Evolutionary conservation across 2,329 filamentous ascomycete genomes (phyloP).

Genomic region (Neofusicoccum cordaticola): DNA sequence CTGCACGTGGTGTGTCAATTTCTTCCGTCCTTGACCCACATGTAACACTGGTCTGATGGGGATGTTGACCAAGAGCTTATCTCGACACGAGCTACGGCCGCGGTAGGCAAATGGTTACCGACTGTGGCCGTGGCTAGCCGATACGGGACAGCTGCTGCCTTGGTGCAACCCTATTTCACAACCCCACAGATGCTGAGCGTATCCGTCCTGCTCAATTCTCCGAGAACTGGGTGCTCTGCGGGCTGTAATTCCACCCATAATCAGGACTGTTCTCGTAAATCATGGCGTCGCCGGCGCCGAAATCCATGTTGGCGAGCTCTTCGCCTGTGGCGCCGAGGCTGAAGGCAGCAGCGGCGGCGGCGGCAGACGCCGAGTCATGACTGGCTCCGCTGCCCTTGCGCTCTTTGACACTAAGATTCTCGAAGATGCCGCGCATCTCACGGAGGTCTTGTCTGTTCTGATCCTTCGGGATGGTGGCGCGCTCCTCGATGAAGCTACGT

Average conservation of each 20-base stretch:
- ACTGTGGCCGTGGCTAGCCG: conserved; percentile 4
- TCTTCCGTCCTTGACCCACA: conserved; percentile 4
- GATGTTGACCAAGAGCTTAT: conserved; percentile 1
- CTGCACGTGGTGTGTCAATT: background rate
- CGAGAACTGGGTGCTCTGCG: background rate
- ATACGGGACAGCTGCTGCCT: background rate
- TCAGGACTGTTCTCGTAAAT: conserved; percentile 17
- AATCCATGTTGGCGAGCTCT: conserved; percentile 13
- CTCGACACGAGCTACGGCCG: background rate
- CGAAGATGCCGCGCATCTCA: conserved; percentile 70
- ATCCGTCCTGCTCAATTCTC: background rate
- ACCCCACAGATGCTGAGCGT: background rate
- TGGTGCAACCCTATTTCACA: background rate
- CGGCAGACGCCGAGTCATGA: conserved; percentile 1
- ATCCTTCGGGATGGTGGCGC: conserved; percentile 55
- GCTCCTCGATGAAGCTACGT: conserved; percentile 76
- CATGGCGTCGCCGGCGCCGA: conserved; percentile 13
- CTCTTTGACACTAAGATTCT: conserved; percentile 30
- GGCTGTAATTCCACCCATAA: conserved; percentile 14
- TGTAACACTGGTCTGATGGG: background rate
- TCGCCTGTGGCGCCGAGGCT: conserved; percentile 13
- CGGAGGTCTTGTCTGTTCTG: conserved; percentile 62
- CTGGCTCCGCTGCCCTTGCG: background rate
- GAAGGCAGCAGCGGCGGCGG: background rate
- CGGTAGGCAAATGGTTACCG: background rate